Evolutionary conservation across 2,329 filamentous ascomycete species (phyloP).

Genomic region (Aspergillus floridensis): DNA sequence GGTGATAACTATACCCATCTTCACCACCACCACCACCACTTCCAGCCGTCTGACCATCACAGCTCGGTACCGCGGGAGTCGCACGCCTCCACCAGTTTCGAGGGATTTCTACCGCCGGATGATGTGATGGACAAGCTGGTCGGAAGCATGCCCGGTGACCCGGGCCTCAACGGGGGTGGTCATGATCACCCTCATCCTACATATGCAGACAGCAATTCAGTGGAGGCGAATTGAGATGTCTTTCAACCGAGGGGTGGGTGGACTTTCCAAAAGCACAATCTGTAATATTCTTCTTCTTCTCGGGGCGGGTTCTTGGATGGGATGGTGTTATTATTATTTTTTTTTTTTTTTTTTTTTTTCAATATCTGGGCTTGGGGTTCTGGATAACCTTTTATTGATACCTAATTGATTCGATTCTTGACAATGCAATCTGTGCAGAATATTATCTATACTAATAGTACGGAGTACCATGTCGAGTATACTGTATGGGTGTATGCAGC

Average conservation of each 20-base stretch:
- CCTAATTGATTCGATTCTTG: not conserved
- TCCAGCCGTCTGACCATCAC: conserved; percentile 29
- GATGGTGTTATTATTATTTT: not conserved
- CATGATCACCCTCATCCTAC: conserved; percentile 31
- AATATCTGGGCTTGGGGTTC: not conserved
- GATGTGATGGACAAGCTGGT: conserved; percentile 41
- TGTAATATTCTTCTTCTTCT: not conserved
- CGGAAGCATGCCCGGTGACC: conserved; percentile 32
- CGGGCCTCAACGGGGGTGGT: conserved; percentile 34
- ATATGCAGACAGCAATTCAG: conserved; percentile 32
- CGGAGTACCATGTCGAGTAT: too few relatives aligned
- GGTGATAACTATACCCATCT: conserved; percentile 33
- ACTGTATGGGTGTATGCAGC: not conserved
- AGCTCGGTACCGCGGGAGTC: conserved; percentile 33
- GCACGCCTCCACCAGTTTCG: conserved; percentile 32
- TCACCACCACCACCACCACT: conserved; percentile 12
- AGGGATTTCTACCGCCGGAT: conserved; percentile 33
- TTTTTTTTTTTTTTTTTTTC: not conserved
- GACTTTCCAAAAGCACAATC: not conserved
- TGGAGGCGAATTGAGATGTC: conserved; percentile 30
- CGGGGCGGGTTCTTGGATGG: not conserved
- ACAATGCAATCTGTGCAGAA: not conserved
- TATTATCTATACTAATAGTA: too few relatives aligned
- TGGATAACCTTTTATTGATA: not conserved
- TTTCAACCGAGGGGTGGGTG: not conserved